Evolutionary conservation across 2,329 filamentous ascomycete genomes (phyloP), one percentile per base, ranked within the genome.

Genomic region (Nigrospora osmanthi): DNA sequence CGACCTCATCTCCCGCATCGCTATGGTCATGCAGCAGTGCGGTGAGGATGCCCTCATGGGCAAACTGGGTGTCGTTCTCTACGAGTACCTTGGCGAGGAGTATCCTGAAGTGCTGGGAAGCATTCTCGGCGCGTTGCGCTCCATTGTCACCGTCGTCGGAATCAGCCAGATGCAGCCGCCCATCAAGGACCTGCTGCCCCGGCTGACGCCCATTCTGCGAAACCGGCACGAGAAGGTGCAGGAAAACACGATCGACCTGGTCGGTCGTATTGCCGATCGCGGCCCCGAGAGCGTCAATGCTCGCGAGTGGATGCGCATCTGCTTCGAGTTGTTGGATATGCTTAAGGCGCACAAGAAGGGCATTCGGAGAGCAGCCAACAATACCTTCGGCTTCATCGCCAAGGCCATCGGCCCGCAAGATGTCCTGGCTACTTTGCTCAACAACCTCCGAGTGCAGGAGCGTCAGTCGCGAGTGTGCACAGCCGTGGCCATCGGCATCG

Each of bases 281-380:
- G 94, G 93, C 1, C 90, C 93, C 1, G 93, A 98, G 66, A 91
- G 87, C 51, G 93, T 98, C 62, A 95, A 95, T 61, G 90, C 93
- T 13, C 81, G 93, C 59, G 93, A 98, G 68, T 98, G 93, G 93
- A 98, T 98, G 94, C 84, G 93, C 63, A 98, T 98, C 64, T 98
- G 93, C 70, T 98, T 98, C 66, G 93, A 98, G 71, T 75, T 98
- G 44, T 81, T 98, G 30, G 93, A 98, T 68, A 98, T 98, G 93
- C 80, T 98, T 58, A 98, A 98, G 69, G 93, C 93, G 7, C 93
- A 98, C 75, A 98, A 98, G 71, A 98, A 98, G 76, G 94, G 93
- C 53, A 98, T 98, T 55, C 87, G 93, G 53, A 85, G 93, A 65
- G 93, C 93, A 17, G 94, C 93, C 56, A 98, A 98, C 79, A 98